Evolutionary conservation across 371 early-diverging fungal species (phyloP), one percentile per base, ranked within the genome.

Genomic region (Choanephora cucurbitarum): DNA sequence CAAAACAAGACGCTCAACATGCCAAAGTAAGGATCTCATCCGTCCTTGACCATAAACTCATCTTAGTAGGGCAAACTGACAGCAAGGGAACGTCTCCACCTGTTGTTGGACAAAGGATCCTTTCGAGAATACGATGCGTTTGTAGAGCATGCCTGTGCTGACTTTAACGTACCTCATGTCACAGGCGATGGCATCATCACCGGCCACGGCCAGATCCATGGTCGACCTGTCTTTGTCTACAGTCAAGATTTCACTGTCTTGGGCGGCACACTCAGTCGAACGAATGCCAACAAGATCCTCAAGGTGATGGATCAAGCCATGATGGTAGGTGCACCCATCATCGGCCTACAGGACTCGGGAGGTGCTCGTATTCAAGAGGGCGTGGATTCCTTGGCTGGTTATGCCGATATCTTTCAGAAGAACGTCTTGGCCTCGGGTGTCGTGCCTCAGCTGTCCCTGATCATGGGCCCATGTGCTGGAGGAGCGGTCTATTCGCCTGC

Each of bases 301-400:
- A 96, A 96, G 72, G 78, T 97, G 66, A 94, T 97, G 95, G 96
- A 97, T 71, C 91, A 93, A 67, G 98, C 98, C 15, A 76, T 97
- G 75, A 68, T 87, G 43, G 95, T 92, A 14, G 95, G 97, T 45
- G 96, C 95, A 14, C 98, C 98, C 14, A 89, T 98, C 11, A 91
- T 98, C 52, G 98, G 97, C 2, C 66, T 98, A 33, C 94, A 98
- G 64, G 98, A 98, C 75, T 95, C 96, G 52, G 98, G 98, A 48
- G 98, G 98, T 66, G 98, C 98, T 31, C 86, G 98, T 63, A 98
- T 98, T 57, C 97, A 98, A 70, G 98, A 98, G 71, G 98, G 98
- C 58, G 97, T 98, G 6, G 96, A 94, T 66, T 95, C 96, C 15
- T 73, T 98, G 43, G 96, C 92, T 15, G 98, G 98, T 3, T 96